These are phyloP conservation scores for Magnolia sinica DNA, from an alignment of 164 flowering plant genomes.

Conservation along the genomic window DNA sequence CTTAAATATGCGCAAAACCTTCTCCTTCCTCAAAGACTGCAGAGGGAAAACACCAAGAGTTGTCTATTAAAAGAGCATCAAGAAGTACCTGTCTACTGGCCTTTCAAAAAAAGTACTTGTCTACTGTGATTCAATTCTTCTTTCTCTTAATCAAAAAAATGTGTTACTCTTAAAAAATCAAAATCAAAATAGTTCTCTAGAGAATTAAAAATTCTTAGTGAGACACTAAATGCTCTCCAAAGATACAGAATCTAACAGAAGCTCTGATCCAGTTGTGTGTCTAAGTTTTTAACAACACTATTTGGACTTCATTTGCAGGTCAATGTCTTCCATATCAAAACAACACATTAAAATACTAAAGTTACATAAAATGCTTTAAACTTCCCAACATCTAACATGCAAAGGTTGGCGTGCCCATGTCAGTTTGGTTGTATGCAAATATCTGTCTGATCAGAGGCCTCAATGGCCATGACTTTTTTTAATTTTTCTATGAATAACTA, in stretches of 20 bases:
- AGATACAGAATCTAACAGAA: too few species aligned
- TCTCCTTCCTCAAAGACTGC: slow-evolving; percentile 69
- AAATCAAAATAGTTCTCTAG: background rate
- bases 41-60: slow-evolving; percentile 7
- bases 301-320: too few species aligned
- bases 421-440: too few species aligned
- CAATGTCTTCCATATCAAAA: too few species aligned
- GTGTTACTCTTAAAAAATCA: background rate
- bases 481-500: too few species aligned
- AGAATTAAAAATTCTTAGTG: too few species aligned
- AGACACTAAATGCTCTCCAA: too few species aligned
- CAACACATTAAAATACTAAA: background rate
- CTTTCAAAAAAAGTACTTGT: background rate
- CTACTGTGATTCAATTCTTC: background rate
- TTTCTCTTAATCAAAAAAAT: background rate
- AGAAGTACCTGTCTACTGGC: background rate
- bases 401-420: too few species aligned
- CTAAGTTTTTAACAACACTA: too few species aligned
- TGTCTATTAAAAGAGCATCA: background rate
- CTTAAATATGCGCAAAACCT: slow-evolving; percentile 67
- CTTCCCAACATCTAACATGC: background rate
- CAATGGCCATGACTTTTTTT: too few species aligned
- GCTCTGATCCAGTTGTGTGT: too few species aligned
- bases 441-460: too few species aligned
- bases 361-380: background rate